phyloP scores from a whole-genome alignment of 202 grass and related monocot species.

The Alloteropsis angusta region DNA sequence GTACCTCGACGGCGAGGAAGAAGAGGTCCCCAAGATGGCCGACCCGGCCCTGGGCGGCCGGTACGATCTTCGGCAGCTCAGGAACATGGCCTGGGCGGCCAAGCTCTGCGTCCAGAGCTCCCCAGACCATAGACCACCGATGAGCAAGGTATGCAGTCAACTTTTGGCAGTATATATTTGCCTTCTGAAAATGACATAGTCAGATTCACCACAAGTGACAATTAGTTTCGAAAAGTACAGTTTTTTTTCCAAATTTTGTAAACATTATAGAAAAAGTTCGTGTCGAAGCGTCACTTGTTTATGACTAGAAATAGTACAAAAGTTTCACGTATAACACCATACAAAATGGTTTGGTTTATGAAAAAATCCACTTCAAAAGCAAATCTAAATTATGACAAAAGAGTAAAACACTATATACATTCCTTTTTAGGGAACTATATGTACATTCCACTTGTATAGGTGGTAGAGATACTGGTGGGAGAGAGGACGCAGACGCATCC shows the following conservation, averaged over 20 bases:
- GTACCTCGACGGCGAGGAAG: constrained; percentile 27
- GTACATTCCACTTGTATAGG: background rate
- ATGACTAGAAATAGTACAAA: no score
- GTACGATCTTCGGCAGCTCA: constrained; percentile 45
- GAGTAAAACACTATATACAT: no score
- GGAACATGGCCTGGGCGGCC: constrained; percentile 23
- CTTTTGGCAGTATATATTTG: no score
- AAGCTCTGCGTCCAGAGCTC: constrained; percentile 45
- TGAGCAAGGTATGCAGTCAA: constrained; percentile 41
- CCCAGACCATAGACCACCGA: constrained; percentile 35
- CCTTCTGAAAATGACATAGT: no score
- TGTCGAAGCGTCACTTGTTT: no score
- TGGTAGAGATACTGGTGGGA: constrained; percentile 20
- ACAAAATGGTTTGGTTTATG: background rate
- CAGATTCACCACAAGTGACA: no score
- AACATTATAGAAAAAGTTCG: no score
- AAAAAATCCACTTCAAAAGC: background rate
- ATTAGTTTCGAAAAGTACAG: no score
- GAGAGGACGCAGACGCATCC: background rate
- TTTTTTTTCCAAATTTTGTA: no score
- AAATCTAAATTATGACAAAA: background rate
- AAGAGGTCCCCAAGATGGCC: constrained; percentile 35
- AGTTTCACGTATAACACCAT: no score
- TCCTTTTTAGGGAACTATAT: no score
- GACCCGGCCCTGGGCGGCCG: constrained; percentile 49